phyloP scores from a whole-genome alignment of 140 eudicot species.

The Oenanthe javanica region DNA sequence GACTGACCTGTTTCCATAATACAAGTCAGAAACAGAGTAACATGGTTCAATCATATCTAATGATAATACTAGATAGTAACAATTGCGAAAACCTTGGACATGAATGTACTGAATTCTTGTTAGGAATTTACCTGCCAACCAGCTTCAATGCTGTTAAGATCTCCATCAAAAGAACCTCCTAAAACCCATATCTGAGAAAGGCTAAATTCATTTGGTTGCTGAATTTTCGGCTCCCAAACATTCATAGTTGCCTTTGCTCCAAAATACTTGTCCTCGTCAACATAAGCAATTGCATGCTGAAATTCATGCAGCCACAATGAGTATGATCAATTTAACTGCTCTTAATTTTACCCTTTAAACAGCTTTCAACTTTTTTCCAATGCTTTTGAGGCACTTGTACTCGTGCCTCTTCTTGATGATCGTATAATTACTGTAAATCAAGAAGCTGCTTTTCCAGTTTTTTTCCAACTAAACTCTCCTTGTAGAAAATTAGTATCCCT shows the following conservation, averaged over 20 bases:
- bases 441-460: not conserved
- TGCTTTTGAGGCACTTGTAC: not conserved
- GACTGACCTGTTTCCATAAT: constrained; percentile 68
- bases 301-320: constrained; percentile 18
- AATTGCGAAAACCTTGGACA: not conserved
- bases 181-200: constrained; percentile 85
- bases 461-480: not conserved
- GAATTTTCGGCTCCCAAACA: constrained; percentile 94
- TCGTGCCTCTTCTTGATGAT: not conserved
- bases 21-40: not conserved
- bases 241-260: constrained; percentile 98
- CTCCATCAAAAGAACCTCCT: constrained; percentile 88
- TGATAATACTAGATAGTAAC: not conserved
- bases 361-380: not conserved
- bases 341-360: not conserved
- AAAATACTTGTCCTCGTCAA: constrained; percentile 73
- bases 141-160: constrained; percentile 97
- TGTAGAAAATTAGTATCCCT: not conserved
- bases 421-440: not conserved
- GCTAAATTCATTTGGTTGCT: constrained; percentile 87
- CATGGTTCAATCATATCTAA: not conserved
- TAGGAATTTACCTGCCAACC: constrained; percentile 82
- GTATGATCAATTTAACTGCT: not conserved
- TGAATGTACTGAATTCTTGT: not conserved
- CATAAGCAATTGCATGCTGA: constrained; percentile 99